phyloP scores from a whole-genome alignment of 2,329 filamentous ascomycete species.

The Periconia digitata region DNA sequence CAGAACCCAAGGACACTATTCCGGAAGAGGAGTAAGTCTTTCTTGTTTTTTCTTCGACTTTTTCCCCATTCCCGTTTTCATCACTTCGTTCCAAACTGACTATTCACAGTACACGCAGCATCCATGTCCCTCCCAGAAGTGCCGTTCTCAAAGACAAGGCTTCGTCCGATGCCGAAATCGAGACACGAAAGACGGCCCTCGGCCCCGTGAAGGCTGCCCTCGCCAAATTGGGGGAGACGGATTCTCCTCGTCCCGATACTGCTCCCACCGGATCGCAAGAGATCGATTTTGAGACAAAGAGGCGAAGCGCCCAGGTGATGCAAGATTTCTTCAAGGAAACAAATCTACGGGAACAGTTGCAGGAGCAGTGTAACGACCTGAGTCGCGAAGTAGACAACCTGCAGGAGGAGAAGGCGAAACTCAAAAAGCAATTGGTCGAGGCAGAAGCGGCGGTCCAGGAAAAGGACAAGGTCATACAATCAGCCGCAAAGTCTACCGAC shows the following conservation, averaged over 20 bases:
- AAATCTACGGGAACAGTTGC: slow-evolving; percentile 37
- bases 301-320: slow-evolving; percentile 39
- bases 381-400: slow-evolving; percentile 34
- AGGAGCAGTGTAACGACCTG: slow-evolving; percentile 39
- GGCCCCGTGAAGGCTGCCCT: slow-evolving; percentile 31
- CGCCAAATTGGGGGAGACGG: slow-evolving; percentile 32
- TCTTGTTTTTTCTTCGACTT: background rate
- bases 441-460: slow-evolving; percentile 33
- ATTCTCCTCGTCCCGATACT: slow-evolving; percentile 32
- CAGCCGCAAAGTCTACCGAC: slow-evolving; percentile 16
- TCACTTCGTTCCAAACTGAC: background rate
- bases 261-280: slow-evolving; percentile 34
- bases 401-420: slow-evolving; percentile 30
- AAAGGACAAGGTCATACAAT: slow-evolving; percentile 33
- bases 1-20: slow-evolving; percentile 10
- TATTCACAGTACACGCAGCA: slow-evolving; percentile 19
- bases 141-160: slow-evolving; percentile 35
- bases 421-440: slow-evolving; percentile 36
- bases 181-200: slow-evolving; percentile 27
- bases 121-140: slow-evolving; percentile 25
- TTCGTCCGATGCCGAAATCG: slow-evolving; percentile 39
- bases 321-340: slow-evolving; percentile 45
- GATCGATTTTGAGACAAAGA: slow-evolving; percentile 32
- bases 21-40: slow-evolving; percentile 21
- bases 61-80: slow-evolving; percentile 1